Percentiles rank a stretch among this genome's conserved stretches.
Evolutionary conservation across 1,139 yeast species (phyloP).

Genomic region (Zygosaccharomyces pseudobailii): DNA sequence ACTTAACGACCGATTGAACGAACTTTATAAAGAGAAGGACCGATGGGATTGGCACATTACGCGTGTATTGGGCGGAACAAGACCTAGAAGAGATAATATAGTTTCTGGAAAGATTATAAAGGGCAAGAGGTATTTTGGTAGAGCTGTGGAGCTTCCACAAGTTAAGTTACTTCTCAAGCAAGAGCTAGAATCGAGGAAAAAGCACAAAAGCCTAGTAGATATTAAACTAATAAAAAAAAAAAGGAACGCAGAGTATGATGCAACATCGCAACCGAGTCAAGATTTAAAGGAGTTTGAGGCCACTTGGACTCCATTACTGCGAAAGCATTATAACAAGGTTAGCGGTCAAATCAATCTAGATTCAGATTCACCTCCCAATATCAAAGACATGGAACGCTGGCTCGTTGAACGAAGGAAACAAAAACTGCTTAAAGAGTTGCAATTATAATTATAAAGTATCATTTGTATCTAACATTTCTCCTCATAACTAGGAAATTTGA

Average conservation of each 20-base stretch:
- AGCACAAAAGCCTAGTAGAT: constrained; percentile 17
- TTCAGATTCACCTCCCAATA: constrained; percentile 13
- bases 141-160: constrained; percentile 79
- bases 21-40: constrained; percentile 57
- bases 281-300: constrained; percentile 10
- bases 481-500: constrained; percentile 27
- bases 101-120: constrained; percentile 21
- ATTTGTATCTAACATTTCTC: constrained; percentile 3
- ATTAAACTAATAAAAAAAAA: constrained; percentile 8
- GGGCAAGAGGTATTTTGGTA: constrained; percentile 73
- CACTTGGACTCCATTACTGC: constrained; percentile 13
- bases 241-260: constrained; percentile 7
- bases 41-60: constrained; percentile 77
- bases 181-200: constrained; percentile 29
- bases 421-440: constrained; percentile 19
- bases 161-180: constrained; percentile 51
- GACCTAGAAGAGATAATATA: constrained; percentile 19
- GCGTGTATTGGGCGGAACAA: constrained; percentile 58
- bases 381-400: constrained; percentile 21
- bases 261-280: not conserved
- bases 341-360: not conserved
- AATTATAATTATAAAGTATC: constrained; percentile 9
- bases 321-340: constrained; percentile 1
- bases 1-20: constrained; percentile 70
- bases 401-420: constrained; percentile 21